Conservation (phyloP, 73 alveolate genomes). For the Paramecium bursaria region DNA sequence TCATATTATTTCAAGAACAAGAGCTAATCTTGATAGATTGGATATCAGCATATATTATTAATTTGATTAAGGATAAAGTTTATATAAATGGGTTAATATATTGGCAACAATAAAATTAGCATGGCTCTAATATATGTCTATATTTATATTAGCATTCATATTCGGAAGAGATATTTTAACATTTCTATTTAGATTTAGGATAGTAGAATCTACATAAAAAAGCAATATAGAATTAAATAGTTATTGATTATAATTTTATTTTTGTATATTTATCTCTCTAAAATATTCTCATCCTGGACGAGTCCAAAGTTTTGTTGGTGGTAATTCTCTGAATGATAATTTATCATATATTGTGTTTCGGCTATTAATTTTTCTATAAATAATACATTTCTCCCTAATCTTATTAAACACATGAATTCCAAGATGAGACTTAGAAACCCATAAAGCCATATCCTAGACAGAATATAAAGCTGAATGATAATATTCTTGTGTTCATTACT, state of each 20-base stretch:
- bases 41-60: too few species aligned
- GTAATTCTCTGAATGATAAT: conserved; percentile 62
- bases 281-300: conserved; percentile 55
- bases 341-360: conserved; percentile 57
- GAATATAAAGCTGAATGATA: conserved; percentile 56
- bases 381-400: conserved; percentile 57
- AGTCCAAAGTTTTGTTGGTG: conserved; percentile 64
- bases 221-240: too few species aligned
- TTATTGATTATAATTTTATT: background rate
- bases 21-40: too few species aligned
- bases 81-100: too few species aligned
- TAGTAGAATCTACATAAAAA: too few species aligned
- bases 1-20: too few species aligned
- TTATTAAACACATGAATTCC: conserved; percentile 30
- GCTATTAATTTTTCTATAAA: background rate
- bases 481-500: conserved; percentile 61
- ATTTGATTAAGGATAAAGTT: too few species aligned
- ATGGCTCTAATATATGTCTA: too few species aligned
- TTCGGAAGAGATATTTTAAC: too few species aligned
- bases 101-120: too few species aligned
- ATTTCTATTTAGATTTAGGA: too few species aligned
- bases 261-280: conserved; percentile 8
- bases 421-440: conserved; percentile 49
- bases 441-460: conserved; percentile 60
- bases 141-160: too few species aligned